Base-by-base conservation (phyloP, 2,329 filamentous ascomycete genomes). In the Xylariaceae sp. region DNA sequence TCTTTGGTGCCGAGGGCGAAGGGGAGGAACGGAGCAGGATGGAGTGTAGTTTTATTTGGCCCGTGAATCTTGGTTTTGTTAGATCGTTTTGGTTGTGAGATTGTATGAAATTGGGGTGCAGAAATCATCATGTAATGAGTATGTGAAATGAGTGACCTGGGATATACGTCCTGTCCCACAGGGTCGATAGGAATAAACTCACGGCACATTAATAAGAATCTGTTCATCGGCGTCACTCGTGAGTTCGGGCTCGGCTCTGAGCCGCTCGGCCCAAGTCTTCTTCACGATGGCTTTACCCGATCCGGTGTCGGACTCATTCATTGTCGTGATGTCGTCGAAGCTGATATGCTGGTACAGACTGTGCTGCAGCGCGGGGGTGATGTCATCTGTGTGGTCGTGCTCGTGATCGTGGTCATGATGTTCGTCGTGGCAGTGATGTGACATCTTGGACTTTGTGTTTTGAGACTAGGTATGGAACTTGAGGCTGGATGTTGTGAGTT, bases 291-390 rank as follows among this genome's bases (percentile, higher is more conserved):
- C 81, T 58, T 81, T 80, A 15, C 91, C 94, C 1, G 84, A 80
- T 51, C 84, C 81, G 7, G 82, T 72, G 12, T 71, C 68, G 11
- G 82, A 76, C 71, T 97, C 94, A 68, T 99, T 99, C 47, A 96
- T 73, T 0, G 92, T 94, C 35, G 76, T 82, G 55, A 99, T 84
- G 27, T 84, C 80, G 70, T 89, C 86, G 71, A 97, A 96, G 67
- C 91, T 83, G 69, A 99, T 90, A 67, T 96, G 87, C 57, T 89
- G 83, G 74, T 96, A 97, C 33, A 99, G 83, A 39, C 90, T 90
- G 61, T 85, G 86, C 70, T 97, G 92, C 14, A 96, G 77, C 1
- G 91, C 92, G 1, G 94, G 94, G 1, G 89, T 91, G 62, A 96
- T 82, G 74, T 97, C 92, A 73, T 97, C 89, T 42, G 82, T 86